These are phyloP conservation scores for Hysterium pulicare DNA, from an alignment of 2,329 filamentous ascomycete species.

Conservation along the genomic window DNA sequence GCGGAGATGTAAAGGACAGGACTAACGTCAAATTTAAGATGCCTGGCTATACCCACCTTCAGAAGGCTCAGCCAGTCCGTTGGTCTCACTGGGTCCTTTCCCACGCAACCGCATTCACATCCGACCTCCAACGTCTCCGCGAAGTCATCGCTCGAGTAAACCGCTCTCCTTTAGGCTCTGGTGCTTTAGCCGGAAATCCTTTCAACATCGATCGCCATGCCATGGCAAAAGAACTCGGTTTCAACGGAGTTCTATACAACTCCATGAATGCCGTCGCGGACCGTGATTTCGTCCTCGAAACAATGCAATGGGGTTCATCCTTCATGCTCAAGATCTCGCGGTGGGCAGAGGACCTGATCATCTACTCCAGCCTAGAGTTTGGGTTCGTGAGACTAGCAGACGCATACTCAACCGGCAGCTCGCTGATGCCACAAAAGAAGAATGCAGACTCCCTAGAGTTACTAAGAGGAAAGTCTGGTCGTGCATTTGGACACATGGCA, in stretches of 20 bases:
- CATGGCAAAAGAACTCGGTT: slow-evolving; percentile 77
- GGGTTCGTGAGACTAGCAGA: slow-evolving; percentile 73
- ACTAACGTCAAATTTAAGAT: slow-evolving; percentile 46
- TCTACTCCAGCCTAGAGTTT: slow-evolving; percentile 75
- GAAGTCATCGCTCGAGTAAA: slow-evolving; percentile 75
- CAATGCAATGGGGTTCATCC: slow-evolving; percentile 73
- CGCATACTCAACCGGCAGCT: slow-evolving; percentile 74
- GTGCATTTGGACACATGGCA: slow-evolving; percentile 76
- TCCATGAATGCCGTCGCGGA: slow-evolving; percentile 73
- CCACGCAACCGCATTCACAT: slow-evolving; percentile 67
- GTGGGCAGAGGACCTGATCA: slow-evolving; percentile 82
- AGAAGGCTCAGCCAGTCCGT: slow-evolving; percentile 75
- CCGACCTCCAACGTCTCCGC: slow-evolving; percentile 73
- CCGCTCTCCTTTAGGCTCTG: slow-evolving; percentile 65
- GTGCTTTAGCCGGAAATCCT: slow-evolving; percentile 76
- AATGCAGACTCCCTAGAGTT: slow-evolving; percentile 73
- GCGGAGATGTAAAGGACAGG: neutral
- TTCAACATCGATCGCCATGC: slow-evolving; percentile 77
- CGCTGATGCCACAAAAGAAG: slow-evolving; percentile 82
- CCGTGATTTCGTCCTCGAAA: slow-evolving; percentile 79
- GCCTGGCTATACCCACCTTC: slow-evolving; percentile 86
- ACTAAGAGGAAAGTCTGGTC: slow-evolving; percentile 72
- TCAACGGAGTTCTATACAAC: slow-evolving; percentile 72
- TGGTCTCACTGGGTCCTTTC: slow-evolving; percentile 82
- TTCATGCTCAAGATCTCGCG: slow-evolving; percentile 77